Evolutionary conservation across 768 basidiomycete species (phyloP).

Genomic region (Mycena belliarum): DNA sequence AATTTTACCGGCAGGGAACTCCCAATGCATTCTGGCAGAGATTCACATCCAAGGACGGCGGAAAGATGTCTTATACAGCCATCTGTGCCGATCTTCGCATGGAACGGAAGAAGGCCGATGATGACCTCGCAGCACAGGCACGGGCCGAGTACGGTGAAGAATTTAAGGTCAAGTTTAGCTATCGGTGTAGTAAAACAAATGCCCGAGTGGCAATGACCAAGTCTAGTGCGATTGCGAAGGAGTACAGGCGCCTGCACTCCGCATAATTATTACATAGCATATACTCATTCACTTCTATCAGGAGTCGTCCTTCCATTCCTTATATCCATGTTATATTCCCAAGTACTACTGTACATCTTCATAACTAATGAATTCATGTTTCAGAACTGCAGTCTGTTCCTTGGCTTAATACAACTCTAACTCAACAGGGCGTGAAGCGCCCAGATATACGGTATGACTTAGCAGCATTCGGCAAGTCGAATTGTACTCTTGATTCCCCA

Average conservation of each 20-base stretch:
- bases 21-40: constrained; percentile 20
- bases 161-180: constrained; percentile 19
- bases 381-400: no score
- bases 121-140: constrained; percentile 9
- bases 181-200: constrained; percentile 15
- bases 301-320: not conserved
- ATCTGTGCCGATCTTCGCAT: constrained; percentile 12
- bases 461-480: no score
- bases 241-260: constrained; percentile 3
- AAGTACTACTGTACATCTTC: no score
- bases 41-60: constrained; percentile 15
- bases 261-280: not conserved
- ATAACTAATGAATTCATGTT: no score
- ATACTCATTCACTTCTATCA: not conserved
- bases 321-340: not conserved
- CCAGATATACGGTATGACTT: no score
- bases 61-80: constrained; percentile 16
- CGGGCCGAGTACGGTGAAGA: constrained; percentile 16
- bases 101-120: constrained; percentile 9
- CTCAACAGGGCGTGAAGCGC: no score
- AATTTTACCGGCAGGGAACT: constrained; percentile 14
- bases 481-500: no score
- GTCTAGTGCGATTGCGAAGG: constrained; percentile 12
- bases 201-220: constrained; percentile 14
- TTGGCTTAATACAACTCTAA: no score